Evolutionary conservation across 2,329 filamentous ascomycete species (phyloP), one percentile per base, ranked within the genome.

Genomic region (Thermothelomyces thermophilus): DNA sequence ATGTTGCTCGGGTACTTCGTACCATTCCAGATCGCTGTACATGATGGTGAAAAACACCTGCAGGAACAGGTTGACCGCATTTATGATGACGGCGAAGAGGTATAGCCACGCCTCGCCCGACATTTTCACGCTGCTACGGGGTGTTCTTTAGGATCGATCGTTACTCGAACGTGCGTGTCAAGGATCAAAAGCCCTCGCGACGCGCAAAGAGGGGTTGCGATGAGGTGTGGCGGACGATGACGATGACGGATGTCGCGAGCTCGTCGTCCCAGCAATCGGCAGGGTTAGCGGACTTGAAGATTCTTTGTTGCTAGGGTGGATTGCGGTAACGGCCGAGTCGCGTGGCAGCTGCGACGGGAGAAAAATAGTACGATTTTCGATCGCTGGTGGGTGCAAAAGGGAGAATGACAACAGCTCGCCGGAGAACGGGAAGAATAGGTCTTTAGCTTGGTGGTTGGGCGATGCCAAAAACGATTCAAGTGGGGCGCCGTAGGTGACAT

Each of bases 11-110:
- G 17, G 46, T 17, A 24, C n/a, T 31, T 77, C 87, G 66, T 76
- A 95, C 90, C 93, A 98, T 86, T 98, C 93, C 65, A 98, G 74
- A 79, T 98, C 93, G 72, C 89, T 95, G 76, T 97, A 98, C 94
- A 98, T 98, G 68, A 98, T 98, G 52, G 93, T 98, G 77, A 98
- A 98, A 81, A 98, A 98, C 64, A 98, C 93, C 76, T 98, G 94
- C 51, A 98, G 80, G 73, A 98, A 98, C 66, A 98, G 82, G 79
- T 98, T 98, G 82, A 98, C 90, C 76, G 93, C 93, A 77, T 98
- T 98, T 78, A 98, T 94, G 69, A 98, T 81, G 72, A 98, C 94
- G 73, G 91, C 85, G 73, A 98, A 80, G 64, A 98, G 84, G 77
- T 94, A 98, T 70, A 98, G 78, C 93, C 93, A 96, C 70, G 90